Evolutionary conservation across 441 rosid species (phyloP).

Genomic region (Gossypium aridum): DNA sequence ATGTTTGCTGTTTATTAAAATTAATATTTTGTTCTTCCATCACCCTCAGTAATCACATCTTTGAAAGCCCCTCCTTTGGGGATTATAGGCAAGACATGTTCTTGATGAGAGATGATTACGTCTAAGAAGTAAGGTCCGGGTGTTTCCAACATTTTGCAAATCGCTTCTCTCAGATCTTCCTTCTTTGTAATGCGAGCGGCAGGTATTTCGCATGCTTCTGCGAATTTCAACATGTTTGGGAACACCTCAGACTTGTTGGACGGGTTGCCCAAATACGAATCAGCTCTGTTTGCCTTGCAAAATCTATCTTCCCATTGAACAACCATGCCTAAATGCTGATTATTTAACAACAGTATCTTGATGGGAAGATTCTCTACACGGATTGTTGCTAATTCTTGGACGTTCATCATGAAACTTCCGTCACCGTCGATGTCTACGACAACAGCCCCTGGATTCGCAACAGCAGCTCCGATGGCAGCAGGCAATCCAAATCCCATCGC

Average conservation of each 20-base stretch:
- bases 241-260: conserved; percentile 25
- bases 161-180: background rate
- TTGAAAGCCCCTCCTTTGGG: background rate
- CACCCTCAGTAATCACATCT: background rate
- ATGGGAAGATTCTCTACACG: background rate
- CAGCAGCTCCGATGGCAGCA: background rate
- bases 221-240: background rate
- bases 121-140: background rate
- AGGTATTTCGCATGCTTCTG: background rate
- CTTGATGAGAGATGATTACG: background rate
- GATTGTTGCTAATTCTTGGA: background rate
- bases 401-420: background rate
- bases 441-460: background rate
- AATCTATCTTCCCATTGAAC: conserved; percentile 91
- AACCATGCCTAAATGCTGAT: conserved; percentile 97
- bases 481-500: background rate
- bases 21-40: background rate
- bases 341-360: conserved; percentile 32
- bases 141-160: background rate
- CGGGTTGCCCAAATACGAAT: conserved; percentile 79
- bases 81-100: background rate
- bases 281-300: conserved; percentile 84
- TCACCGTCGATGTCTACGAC: background rate
- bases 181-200: background rate
- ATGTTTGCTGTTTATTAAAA: background rate